Conservation (phyloP, 129 eudicot species). For the Flaveria brownii region DNA sequence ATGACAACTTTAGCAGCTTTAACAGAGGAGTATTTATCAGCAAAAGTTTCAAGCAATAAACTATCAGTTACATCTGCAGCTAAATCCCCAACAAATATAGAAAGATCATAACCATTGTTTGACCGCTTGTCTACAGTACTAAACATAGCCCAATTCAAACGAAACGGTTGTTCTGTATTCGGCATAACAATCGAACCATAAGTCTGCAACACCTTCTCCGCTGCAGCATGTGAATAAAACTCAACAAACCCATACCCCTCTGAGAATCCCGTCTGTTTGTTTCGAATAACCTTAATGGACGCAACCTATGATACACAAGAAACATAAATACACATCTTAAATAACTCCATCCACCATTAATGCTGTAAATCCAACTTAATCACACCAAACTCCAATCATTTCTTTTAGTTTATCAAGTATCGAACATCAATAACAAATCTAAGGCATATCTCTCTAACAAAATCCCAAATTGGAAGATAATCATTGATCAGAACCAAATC, state of each 20-base stretch:
- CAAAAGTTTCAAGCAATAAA: constrained; percentile 73
- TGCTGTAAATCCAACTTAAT: neutral
- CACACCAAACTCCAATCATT: neutral
- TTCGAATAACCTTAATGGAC: constrained; percentile 80
- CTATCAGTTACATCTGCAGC: constrained; percentile 89
- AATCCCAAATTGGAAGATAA: neutral
- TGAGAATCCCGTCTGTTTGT: constrained; percentile 77
- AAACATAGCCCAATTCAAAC: constrained; percentile 90
- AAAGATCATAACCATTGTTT: constrained; percentile 77
- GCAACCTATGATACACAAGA: constrained; percentile 54
- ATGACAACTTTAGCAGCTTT: constrained; percentile 90
- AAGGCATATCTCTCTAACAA: neutral
- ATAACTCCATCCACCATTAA: neutral
- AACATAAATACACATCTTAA: neutral
- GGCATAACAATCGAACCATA: constrained; percentile 66
- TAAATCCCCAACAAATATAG: constrained; percentile 88
- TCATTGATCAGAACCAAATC: neutral
- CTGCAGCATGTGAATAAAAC: constrained; percentile 66
- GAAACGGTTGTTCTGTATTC: constrained; percentile 72
- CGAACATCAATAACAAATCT: neutral
- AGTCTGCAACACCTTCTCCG: constrained; percentile 73
- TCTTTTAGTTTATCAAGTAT: neutral
- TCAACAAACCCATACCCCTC: constrained; percentile 95
- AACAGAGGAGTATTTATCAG: constrained; percentile 65
- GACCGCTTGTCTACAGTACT: constrained; percentile 86